Percentiles rank a stretch among this genome's conserved stretches.
phyloP scores from a whole-genome alignment of 176 grass and related monocot genomes.

The Saccharum spontaneum region DNA sequence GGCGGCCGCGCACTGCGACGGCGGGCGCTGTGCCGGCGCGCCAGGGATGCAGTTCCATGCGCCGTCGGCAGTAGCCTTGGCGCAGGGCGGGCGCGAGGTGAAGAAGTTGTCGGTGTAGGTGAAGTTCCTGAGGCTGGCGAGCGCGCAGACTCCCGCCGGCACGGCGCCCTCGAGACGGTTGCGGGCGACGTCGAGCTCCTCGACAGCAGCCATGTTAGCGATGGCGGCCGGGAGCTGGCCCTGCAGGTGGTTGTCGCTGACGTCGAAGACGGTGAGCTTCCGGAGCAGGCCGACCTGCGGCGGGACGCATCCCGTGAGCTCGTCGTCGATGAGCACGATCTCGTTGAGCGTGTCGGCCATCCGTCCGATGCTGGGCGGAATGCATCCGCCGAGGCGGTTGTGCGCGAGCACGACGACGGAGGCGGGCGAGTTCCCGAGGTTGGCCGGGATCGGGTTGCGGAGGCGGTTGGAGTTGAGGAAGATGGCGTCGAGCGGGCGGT shows the following conservation, averaged over 20 bases:
- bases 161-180: constrained; percentile 66
- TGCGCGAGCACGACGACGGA: constrained; percentile 87
- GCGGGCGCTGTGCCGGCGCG: constrained; percentile 37
- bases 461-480: constrained; percentile 91
- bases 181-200: constrained; percentile 60
- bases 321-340: constrained; percentile 70
- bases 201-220: constrained; percentile 37
- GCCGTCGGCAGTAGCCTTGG: constrained; percentile 44
- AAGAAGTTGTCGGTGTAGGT: constrained; percentile 79
- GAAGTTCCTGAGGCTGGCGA: constrained; percentile 54
- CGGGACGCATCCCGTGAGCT: constrained; percentile 62
- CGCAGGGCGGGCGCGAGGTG: constrained; percentile 42
- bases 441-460: constrained; percentile 56
- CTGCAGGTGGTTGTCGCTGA: constrained; percentile 68
- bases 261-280: constrained; percentile 72
- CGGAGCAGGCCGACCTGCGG: constrained; percentile 54
- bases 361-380: constrained; percentile 57
- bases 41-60: constrained; percentile 74
- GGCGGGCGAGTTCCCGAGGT: constrained; percentile 75
- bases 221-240: constrained; percentile 40
- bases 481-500: constrained; percentile 74
- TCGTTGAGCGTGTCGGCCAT: constrained; percentile 74
- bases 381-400: constrained; percentile 67
- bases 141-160: constrained; percentile 45
- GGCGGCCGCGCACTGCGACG: constrained; percentile 49